phyloP scores from a whole-genome alignment of 345 rosid species.

The Salix exigua region DNA sequence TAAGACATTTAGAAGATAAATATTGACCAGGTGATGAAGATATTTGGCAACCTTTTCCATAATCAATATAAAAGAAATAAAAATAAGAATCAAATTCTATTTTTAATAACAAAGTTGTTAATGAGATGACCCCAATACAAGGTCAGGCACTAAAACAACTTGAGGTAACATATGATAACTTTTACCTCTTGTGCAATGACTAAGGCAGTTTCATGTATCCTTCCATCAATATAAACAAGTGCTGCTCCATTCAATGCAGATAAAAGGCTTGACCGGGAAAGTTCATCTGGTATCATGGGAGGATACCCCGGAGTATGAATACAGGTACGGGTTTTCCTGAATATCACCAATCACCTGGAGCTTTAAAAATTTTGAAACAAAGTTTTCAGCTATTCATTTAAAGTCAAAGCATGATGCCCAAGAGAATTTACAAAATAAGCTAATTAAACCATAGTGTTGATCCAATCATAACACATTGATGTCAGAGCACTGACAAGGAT shows the following conservation, averaged over 20 bases:
- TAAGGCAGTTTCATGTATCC: slow-evolving; percentile 61
- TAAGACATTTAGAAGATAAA: too few relatives aligned
- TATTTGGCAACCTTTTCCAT: too few relatives aligned
- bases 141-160: background rate
- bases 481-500: background rate
- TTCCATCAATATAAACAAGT: slow-evolving; percentile 64
- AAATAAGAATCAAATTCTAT: too few relatives aligned
- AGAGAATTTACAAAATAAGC: background rate
- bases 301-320: slow-evolving; percentile 84
- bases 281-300: slow-evolving; percentile 57
- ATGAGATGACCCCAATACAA: background rate
- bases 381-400: background rate
- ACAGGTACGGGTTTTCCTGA: slow-evolving; percentile 91
- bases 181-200: slow-evolving; percentile 68
- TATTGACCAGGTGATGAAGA: too few relatives aligned
- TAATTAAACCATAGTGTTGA: background rate
- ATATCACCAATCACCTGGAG: slow-evolving; percentile 8
- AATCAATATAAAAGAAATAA: too few relatives aligned
- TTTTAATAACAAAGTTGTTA: too few relatives aligned
- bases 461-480: background rate
- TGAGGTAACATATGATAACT: slow-evolving; percentile 8
- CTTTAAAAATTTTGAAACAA: background rate
- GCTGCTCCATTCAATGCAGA: slow-evolving; percentile 61
- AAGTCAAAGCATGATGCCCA: background rate
- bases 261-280: slow-evolving; percentile 40